Evolutionary conservation across 805 yeast species (phyloP).

Genomic region (Candida xiaguanensis): DNA sequence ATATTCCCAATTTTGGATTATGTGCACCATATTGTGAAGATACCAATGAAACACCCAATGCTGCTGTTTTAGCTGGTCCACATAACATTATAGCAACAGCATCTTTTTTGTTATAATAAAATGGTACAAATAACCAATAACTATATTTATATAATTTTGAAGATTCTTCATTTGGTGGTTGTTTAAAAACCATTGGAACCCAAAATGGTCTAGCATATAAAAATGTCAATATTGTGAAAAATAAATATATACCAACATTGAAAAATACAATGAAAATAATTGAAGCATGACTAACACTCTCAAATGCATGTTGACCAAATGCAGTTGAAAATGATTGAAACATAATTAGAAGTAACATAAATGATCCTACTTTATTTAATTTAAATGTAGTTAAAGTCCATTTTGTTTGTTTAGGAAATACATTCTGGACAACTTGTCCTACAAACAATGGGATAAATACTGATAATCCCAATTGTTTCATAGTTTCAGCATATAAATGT

Average conservation of each 20-base stretch:
- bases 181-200: conserved; percentile 37
- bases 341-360: conserved; percentile 75
- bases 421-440: conserved; percentile 79
- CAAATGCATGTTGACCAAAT: conserved; percentile 76
- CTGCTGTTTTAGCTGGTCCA: conserved; percentile 93
- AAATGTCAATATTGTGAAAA: conserved; percentile 67
- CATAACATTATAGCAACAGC: conserved; percentile 79
- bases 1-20: conserved; percentile 59
- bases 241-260: conserved; percentile 73
- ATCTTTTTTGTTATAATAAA: conserved; percentile 66
- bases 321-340: conserved; percentile 84
- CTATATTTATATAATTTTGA: conserved; percentile 42
- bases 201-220: conserved; percentile 58
- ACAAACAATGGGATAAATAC: conserved; percentile 83
- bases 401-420: conserved; percentile 61
- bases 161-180: conserved; percentile 46
- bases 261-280: conserved; percentile 77
- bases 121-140: conserved; percentile 52
- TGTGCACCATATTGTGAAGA: conserved; percentile 72
- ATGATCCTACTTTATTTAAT: conserved; percentile 70
- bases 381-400: conserved; percentile 56
- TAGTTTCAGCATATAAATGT: conserved; percentile 64
- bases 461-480: conserved; percentile 83
- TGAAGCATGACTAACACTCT: conserved; percentile 61
- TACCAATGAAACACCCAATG: conserved; percentile 81